These are phyloP conservation scores for Neurospora terricola DNA, from an alignment of 495 filamentous ascomycete species.

Conservation along the genomic window DNA sequence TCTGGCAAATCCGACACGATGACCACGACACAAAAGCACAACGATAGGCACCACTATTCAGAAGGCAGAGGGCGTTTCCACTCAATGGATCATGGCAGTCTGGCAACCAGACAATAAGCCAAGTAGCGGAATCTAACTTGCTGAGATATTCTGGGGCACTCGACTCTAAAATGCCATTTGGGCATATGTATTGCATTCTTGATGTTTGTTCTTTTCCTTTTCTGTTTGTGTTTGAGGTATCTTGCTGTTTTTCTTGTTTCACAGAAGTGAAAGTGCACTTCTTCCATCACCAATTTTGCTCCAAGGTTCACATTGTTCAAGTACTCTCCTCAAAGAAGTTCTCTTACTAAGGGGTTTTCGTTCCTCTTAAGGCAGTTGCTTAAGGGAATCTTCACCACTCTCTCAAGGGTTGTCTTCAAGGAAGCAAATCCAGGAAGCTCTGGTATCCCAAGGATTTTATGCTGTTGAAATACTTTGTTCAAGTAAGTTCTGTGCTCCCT, in stretches of 20 bases:
- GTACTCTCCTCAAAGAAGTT: neutral
- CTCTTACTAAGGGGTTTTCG: neutral
- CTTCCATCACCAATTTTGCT: neutral
- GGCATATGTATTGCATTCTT: neutral
- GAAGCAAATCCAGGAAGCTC: neutral
- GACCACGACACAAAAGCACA: neutral
- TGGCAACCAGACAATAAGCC: neutral
- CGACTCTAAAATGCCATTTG: neutral
- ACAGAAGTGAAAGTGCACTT: neutral
- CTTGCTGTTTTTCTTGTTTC: neutral
- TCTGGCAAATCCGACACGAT: neutral
- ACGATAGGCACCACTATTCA: neutral
- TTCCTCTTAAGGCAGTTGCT: neutral
- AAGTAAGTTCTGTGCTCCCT: neutral
- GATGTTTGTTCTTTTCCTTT: neutral
- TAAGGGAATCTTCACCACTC: neutral
- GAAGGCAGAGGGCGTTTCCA: neutral
- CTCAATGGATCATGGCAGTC: neutral
- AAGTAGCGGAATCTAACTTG: neutral
- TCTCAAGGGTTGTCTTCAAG: neutral
- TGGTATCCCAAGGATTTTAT: neutral
- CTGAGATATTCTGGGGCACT: neutral
- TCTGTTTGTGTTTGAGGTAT: neutral
- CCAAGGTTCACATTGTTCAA: neutral
- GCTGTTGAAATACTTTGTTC: neutral